A percentile compares a stretch with the other conserved stretches of the same genome.
Evolutionary conservation across 352 stramenopile species (phyloP).

Genomic region (Pythium pyrilobum): DNA sequence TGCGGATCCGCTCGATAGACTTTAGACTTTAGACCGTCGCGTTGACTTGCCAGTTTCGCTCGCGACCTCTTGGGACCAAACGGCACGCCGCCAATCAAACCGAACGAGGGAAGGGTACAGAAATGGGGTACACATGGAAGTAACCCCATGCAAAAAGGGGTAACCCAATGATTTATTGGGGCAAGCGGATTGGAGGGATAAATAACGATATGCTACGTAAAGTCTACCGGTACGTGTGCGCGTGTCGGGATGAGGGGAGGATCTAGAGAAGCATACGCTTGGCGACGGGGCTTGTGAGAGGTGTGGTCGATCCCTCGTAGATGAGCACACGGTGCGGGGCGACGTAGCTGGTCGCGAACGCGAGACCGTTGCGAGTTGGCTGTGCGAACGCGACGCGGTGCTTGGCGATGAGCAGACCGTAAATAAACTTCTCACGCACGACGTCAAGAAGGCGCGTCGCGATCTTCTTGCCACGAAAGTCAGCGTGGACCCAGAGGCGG

Average conservation of each 20-base stretch:
- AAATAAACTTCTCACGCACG: conserved; percentile 63
- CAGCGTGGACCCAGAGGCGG: conserved; percentile 67
- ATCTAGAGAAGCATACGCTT: background rate
- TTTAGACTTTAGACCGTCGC: no score
- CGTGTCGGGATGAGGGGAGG: background rate
- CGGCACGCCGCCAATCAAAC: conserved; percentile 27
- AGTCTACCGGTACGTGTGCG: no score
- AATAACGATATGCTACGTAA: background rate
- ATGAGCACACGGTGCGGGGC: conserved; percentile 41
- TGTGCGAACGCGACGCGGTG: conserved; percentile 61
- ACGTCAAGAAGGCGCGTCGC: conserved; percentile 57
- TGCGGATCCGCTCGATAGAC: no score
- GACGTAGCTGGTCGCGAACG: conserved; percentile 57
- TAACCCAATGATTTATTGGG: background rate
- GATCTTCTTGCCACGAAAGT: conserved; percentile 40
- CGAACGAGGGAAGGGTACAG: background rate
- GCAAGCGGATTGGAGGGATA: background rate
- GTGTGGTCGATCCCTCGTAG: conserved; percentile 23
- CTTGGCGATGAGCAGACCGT: conserved; percentile 53
- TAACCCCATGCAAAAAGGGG: background rate
- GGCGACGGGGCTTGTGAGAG: background rate
- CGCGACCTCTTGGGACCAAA: conserved; percentile 9
- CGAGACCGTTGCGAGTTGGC: conserved; percentile 55
- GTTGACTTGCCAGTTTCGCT: no score
- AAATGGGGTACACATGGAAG: background rate